These are phyloP conservation scores for Phaeomoniella chlamydospora DNA, from an alignment of 2,329 filamentous ascomycete genomes.

Conservation along the genomic window DNA sequence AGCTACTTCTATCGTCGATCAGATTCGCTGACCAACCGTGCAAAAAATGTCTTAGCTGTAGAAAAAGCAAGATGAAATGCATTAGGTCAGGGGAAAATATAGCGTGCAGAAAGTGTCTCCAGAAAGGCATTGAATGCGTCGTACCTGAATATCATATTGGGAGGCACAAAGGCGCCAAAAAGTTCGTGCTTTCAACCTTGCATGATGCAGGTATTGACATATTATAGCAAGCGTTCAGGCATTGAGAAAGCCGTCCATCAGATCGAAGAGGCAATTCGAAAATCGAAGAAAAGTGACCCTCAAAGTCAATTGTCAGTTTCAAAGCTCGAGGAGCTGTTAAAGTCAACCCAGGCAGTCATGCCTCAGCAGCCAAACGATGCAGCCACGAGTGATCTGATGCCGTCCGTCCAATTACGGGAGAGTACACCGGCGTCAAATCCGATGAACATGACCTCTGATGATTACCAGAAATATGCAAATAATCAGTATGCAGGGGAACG, in stretches of 20 bases:
- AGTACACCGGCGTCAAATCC: no score
- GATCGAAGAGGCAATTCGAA: constrained; percentile 54
- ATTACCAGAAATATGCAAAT: not conserved
- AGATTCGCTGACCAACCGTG: no score
- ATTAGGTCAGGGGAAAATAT: constrained; percentile 37
- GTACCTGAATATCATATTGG: constrained; percentile 61
- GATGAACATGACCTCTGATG: not conserved
- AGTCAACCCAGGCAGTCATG: not conserved
- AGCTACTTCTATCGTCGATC: no score
- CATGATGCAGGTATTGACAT: constrained; percentile 5
- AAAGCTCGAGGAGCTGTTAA: not conserved
- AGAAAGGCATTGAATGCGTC: constrained; percentile 46
- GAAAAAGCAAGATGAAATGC: constrained; percentile 55
- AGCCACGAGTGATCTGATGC: not conserved
- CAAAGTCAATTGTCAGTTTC: not conserved
- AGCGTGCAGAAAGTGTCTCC: constrained; percentile 47
- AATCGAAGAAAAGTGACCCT: constrained; percentile 27
- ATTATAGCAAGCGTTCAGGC: constrained; percentile 54
- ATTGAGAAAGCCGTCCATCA: constrained; percentile 61
- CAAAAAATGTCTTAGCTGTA: constrained; percentile 50
- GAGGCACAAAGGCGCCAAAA: constrained; percentile 62
- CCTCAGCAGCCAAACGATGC: not conserved
- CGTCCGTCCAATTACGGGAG: not conserved
- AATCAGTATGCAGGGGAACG: not conserved
- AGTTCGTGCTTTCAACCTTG: constrained; percentile 32